Base-by-base conservation (phyloP, 176 grass and related monocot genomes). In the Alloteropsis semialata region DNA sequence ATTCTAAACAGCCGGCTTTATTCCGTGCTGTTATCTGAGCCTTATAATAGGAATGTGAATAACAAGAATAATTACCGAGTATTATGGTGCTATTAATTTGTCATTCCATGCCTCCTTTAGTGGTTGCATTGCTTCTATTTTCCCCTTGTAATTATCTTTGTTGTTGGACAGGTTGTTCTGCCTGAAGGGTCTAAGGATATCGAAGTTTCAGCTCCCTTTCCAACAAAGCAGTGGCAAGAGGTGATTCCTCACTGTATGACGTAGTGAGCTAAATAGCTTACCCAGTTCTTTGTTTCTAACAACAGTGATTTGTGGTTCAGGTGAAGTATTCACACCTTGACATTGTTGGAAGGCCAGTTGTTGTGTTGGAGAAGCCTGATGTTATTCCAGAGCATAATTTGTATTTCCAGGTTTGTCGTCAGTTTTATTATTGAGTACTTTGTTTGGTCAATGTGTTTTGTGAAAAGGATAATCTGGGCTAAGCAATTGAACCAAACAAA, bases 271-370 rank as follows among this genome's bases (percentile, higher is more conserved):
- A 83, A 73, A 27, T 76, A 58, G 2, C 53, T 81, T 36, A 25
- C 74, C 80, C 10, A 56, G 18, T 87, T 60, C 78, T n/a, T 56
- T 81, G 34, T 41, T 27, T 51, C 76, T 85, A 86, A 75, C 61
- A 81, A 16, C 48, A 75, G 69, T 88, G 24, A 45, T 69, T 41
- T 73, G 27, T 70, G 72, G 56, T 88, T 66, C 90, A 99, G 97
- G 89, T 96, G 59, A 99, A 99, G 78, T 94, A 92, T 94, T 95
- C 97, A 65, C 93, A 99, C 56, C 93, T 99, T 77, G 97, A 99
- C 59, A 94, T 92, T 87, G 73, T 86, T 49, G 97, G 97, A 82
- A 95, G 97, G 37, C 93, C 93, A 66, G 97, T 99, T 65, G 61
- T 92, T 27, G 85, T 94, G 82, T 80, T 96, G 63, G 93, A 99